phyloP scores from a whole-genome alignment of 345 rosid species.

The Aethionema arabicum region DNA sequence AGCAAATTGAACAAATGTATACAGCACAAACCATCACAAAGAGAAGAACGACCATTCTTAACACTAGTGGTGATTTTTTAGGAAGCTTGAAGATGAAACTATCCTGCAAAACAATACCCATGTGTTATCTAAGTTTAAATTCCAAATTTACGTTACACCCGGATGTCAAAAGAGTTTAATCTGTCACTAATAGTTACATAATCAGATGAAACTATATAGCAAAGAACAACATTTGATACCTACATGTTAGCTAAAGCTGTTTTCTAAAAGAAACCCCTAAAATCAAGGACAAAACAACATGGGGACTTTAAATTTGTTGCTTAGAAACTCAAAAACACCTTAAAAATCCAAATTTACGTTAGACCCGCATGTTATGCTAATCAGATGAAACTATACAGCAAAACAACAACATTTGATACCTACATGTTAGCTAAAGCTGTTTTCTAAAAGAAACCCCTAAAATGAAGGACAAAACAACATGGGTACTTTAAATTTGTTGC shows the following conservation, averaged over 20 bases:
- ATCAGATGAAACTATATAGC: no score
- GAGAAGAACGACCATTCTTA: slow-evolving; percentile 77
- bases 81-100: slow-evolving; percentile 62
- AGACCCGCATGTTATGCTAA: no score
- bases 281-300: slow-evolving; percentile 18
- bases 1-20: slow-evolving; percentile 78
- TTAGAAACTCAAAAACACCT: slow-evolving; percentile 17
- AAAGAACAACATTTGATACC: slow-evolving; percentile 11
- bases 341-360: neutral
- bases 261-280: slow-evolving; percentile 12
- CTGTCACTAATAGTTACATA: no score
- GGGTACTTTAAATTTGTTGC: neutral
- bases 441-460: slow-evolving; percentile 12
- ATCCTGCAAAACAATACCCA: slow-evolving; percentile 51
- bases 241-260: neutral
- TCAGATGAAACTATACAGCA: no score
- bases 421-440: neutral
- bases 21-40: slow-evolving; percentile 81
- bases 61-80: slow-evolving; percentile 78
- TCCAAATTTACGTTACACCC: no score
- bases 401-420: slow-evolving; percentile 11
- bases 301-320: neutral
- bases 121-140: neutral
- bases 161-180: no score
- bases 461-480: slow-evolving; percentile 18